These are phyloP conservation scores for Leccinum variicolor DNA, from an alignment of 768 basidiomycete species.

Conservation along the genomic window DNA sequence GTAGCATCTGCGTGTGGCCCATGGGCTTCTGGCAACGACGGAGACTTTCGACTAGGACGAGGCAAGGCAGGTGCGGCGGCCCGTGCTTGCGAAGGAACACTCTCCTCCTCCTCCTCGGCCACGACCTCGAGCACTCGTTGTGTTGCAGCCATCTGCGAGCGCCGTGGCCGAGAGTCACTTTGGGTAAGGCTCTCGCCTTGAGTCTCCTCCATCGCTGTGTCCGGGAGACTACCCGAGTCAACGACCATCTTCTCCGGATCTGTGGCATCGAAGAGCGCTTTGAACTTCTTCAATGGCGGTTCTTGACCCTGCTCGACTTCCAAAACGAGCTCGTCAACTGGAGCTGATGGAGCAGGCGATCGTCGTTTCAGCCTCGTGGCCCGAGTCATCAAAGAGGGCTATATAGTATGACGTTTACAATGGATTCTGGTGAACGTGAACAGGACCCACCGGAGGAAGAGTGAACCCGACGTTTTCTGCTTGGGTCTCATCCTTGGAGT, in stretches of 20 bases:
- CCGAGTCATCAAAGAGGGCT: constrained; percentile 43
- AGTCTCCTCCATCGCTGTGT: constrained; percentile 6
- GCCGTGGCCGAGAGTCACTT: constrained; percentile 17
- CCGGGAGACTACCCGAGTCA: constrained; percentile 17
- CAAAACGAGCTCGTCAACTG: constrained; percentile 15
- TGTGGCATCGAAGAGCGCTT: constrained; percentile 64
- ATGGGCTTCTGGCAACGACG: background rate
- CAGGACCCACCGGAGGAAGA: constrained; percentile 25
- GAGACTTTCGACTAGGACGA: constrained; percentile 1
- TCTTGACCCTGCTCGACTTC: constrained; percentile 30
- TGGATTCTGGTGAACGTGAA: background rate
- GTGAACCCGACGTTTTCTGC: constrained; percentile 10
- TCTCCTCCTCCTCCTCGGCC: constrained; percentile 59
- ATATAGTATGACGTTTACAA: background rate
- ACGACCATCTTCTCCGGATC: constrained; percentile 44
- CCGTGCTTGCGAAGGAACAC: constrained; percentile 9
- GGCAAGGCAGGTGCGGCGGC: background rate
- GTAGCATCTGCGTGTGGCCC: background rate
- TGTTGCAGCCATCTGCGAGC: constrained; percentile 1
- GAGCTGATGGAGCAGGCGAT: constrained; percentile 32
- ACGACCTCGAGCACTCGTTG: constrained; percentile 32
- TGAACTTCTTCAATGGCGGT: constrained; percentile 68
- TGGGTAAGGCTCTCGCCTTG: constrained; percentile 27
- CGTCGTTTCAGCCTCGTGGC: constrained; percentile 54
- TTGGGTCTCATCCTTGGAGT: constrained; percentile 10